A percentile compares a stretch with the other conserved stretches of the same genome.
These are phyloP conservation scores for Fusarium tuaranense DNA, from an alignment of 2,329 filamentous ascomycete species.

Conservation along the genomic window DNA sequence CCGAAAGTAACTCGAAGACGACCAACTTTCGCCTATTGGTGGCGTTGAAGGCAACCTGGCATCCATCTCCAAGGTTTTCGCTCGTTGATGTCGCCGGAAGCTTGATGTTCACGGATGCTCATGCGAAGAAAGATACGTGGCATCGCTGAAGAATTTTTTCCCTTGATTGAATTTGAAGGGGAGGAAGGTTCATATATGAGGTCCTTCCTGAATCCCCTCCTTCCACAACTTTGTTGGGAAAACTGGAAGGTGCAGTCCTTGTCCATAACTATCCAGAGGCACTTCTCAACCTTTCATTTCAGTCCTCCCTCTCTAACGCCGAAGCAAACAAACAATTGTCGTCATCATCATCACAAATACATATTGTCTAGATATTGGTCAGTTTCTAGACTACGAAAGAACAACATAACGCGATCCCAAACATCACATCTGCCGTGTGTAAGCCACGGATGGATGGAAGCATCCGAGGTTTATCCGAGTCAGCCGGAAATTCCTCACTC, in stretches of 20 bases:
- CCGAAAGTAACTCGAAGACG: conserved; percentile 43
- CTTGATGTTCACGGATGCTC: not conserved
- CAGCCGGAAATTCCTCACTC: conserved; percentile 38
- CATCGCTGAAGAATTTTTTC: not conserved
- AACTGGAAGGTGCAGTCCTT: not conserved
- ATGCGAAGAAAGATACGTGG: not conserved
- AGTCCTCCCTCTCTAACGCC: not conserved
- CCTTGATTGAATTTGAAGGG: not conserved
- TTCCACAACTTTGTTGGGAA: not conserved
- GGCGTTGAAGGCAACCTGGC: conserved; percentile 17
- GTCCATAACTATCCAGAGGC: not conserved
- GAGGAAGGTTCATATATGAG: not conserved
- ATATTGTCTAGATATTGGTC: not conserved
- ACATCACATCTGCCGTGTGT: not conserved
- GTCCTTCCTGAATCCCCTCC: not conserved
- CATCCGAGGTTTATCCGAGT: conserved; percentile 41
- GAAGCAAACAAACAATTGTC: not conserved
- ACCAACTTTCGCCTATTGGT: conserved; percentile 17
- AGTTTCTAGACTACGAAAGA: not conserved
- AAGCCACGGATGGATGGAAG: not conserved
- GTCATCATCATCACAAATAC: no score
- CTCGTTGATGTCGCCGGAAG: not conserved
- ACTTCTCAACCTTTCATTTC: not conserved
- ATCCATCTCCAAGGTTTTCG: not conserved
- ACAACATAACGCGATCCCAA: not conserved